Conservation (phyloP, 495 filamentous ascomycete genomes). For the Trichocladium antarcticum region DNA sequence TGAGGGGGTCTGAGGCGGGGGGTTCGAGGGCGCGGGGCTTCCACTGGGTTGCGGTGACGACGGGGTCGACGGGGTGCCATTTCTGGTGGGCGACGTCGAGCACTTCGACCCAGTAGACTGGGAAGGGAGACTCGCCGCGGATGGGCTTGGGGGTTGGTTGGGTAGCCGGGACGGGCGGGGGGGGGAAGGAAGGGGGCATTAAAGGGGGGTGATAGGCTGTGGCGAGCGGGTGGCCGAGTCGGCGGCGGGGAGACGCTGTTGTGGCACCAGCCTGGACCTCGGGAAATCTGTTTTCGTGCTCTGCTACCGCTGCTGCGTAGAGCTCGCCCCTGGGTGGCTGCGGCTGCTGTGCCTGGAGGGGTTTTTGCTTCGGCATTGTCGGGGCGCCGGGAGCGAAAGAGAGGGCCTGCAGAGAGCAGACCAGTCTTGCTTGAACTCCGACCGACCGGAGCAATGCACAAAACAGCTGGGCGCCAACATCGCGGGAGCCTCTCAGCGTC, state of each 20-base stretch:
- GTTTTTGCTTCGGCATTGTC: constrained; percentile 38
- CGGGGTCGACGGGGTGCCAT: constrained; percentile 80
- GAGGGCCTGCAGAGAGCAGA: constrained; percentile 83
- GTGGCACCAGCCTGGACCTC: constrained; percentile 10
- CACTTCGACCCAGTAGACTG: constrained; percentile 89
- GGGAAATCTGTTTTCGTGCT: constrained; percentile 20
- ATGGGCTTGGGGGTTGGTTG: constrained; percentile 32
- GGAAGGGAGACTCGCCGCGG: constrained; percentile 54
- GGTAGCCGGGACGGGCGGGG: constrained; percentile 14
- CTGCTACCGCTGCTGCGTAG: constrained; percentile 25
- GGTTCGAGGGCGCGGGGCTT: constrained; percentile 68
- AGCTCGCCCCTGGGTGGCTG: constrained; percentile 21
- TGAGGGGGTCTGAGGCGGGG: constrained; percentile 58
- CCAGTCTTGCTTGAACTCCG: constrained; percentile 73
- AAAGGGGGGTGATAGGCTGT: constrained; percentile 29
- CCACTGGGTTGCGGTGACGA: constrained; percentile 65
- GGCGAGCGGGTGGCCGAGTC: constrained; percentile 36
- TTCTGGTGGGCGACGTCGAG: constrained; percentile 75
- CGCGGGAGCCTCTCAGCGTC: constrained; percentile 62
- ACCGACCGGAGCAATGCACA: constrained; percentile 70
- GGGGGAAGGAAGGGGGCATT: constrained; percentile 11
- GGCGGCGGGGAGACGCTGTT: constrained; percentile 22
- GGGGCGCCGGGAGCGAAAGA: constrained; percentile 52
- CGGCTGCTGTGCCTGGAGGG: constrained; percentile 16
- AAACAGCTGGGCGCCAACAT: constrained; percentile 82